phyloP scores from a whole-genome alignment of 2,329 filamentous ascomycete species.

The Seiridium cupressi region DNA sequence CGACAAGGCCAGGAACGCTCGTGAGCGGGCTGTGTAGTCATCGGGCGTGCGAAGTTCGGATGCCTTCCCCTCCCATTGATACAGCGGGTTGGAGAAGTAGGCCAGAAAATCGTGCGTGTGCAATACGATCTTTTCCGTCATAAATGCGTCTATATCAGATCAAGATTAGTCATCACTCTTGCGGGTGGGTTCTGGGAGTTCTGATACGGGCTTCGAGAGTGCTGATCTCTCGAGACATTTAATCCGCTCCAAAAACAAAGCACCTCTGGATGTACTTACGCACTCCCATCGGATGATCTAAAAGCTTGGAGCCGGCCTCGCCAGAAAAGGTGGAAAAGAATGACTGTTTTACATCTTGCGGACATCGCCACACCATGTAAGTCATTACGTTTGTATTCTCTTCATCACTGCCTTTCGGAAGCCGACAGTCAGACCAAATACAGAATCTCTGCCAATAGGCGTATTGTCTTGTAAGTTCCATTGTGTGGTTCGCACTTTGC shows the following conservation, averaged over 20 bases:
- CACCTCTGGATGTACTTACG: no score
- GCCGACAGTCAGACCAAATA: conserved; percentile 3
- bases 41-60: conserved; percentile 11
- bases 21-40: conserved; percentile 4
- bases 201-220: no score
- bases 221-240: no score
- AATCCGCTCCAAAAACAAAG: no score
- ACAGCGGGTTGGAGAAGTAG: conserved; percentile 3
- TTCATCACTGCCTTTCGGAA: background rate
- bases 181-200: no score
- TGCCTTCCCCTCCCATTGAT: conserved; percentile 7
- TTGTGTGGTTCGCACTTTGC: background rate
- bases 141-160: conserved; percentile 3
- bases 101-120: conserved; percentile 4
- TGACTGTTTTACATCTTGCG: background rate
- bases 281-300: conserved; percentile 8
- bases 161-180: no score
- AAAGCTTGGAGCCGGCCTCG: conserved; percentile 3
- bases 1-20: conserved; percentile 7
- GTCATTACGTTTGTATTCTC: background rate
- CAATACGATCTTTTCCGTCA: conserved; percentile 7
- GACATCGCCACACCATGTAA: conserved; percentile 9
- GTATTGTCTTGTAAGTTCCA: conserved; percentile 5
- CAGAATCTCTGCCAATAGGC: conserved; percentile 7
- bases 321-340: conserved; percentile 3